Base-by-base conservation (phyloP, 495 filamentous ascomycete genomes). In the Talaromyces nanjingensis region DNA sequence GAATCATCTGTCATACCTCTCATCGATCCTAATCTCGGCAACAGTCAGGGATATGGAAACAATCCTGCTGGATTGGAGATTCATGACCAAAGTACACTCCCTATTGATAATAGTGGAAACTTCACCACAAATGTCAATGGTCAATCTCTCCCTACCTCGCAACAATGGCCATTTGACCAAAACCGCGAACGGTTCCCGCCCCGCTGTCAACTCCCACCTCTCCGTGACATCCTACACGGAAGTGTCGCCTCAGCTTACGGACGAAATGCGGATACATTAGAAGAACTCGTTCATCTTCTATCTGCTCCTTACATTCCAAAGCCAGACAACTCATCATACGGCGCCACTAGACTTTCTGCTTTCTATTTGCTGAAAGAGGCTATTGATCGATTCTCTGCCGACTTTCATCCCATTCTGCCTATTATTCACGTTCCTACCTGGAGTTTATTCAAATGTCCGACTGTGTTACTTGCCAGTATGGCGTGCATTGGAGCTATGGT, bases 381-480 rank as follows among this genome's bases (percentile, higher is more conserved):
- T 63, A 42, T 71, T 18, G 68, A 66, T 39, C 65, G 57, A 1
- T 73, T 64, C 39, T 68, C 70, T 18, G 66, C 67, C 59, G 64
- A 65, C 1, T 67, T 71, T 24, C 66, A 73, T 47, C 64, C 63
- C 0, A 68, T 71, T 64, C 34, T 75, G 8, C 69, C 72, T 2
- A 62, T 75, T 14, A 53, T 74, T 12, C 74, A 77, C 20, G 45
- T 66, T 1, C 66, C 72, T 11, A 71, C 74, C 6, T 74, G 75
- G 49, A 64, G 34, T 1, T 45, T 67, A 2, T 63, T 67, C 2
- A 29, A 72, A 4, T 66, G 42, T 52, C 63, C 67, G 2, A 54
- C 66, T 7, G 71, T 73, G 20, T 20, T 72, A 0, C 31, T 71
- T 14, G 56, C 74, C 12, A 69, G 67, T 20, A 71, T 74, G 67